Evolutionary conservation across 257 asterid species (phyloP).

Genomic region (Penstemon newberryi): DNA sequence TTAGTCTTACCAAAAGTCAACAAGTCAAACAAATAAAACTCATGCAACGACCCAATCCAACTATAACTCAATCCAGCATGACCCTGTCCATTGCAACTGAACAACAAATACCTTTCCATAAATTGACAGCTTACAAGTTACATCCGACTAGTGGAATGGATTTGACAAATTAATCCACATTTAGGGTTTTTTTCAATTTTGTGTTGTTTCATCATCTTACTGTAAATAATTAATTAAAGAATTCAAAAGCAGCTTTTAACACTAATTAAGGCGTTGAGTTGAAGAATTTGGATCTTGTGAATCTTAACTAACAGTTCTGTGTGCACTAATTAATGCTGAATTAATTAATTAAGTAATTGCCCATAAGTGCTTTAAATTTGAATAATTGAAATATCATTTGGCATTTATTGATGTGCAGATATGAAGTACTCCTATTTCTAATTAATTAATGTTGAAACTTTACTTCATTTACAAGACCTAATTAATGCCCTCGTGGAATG

Average conservation of each 20-base stretch:
- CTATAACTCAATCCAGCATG: too few relatives aligned
- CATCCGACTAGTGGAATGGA: too few relatives aligned
- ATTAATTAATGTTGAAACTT: conserved; percentile 9
- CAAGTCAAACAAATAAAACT: too few relatives aligned
- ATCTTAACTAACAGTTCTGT: background rate
- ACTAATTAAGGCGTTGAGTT: conserved; percentile 2
- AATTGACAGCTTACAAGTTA: too few relatives aligned
- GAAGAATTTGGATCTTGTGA: conserved; percentile 20
- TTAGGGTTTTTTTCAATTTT: too few relatives aligned
- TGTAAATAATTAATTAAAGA: background rate
- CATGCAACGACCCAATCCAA: too few relatives aligned
- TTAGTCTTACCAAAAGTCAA: too few relatives aligned
- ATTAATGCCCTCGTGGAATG: conserved; percentile 40
- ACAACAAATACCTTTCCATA: too few relatives aligned
- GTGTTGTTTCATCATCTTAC: too few relatives aligned
- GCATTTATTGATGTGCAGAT: conserved; percentile 32
- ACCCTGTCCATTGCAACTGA: too few relatives aligned
- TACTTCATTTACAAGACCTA: conserved; percentile 33
- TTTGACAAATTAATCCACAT: too few relatives aligned
- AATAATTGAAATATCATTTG: conserved; percentile 15
- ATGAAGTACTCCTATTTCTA: conserved; percentile 13
- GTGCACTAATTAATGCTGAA: conserved; percentile 18
- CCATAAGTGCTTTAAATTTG: background rate
- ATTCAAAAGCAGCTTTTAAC: background rate
- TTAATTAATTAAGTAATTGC: background rate